Percentiles rank a stretch among this genome's conserved stretches.
Conservation (phyloP, 177 flowering plant species). For the Vitis hybrid region DNA sequence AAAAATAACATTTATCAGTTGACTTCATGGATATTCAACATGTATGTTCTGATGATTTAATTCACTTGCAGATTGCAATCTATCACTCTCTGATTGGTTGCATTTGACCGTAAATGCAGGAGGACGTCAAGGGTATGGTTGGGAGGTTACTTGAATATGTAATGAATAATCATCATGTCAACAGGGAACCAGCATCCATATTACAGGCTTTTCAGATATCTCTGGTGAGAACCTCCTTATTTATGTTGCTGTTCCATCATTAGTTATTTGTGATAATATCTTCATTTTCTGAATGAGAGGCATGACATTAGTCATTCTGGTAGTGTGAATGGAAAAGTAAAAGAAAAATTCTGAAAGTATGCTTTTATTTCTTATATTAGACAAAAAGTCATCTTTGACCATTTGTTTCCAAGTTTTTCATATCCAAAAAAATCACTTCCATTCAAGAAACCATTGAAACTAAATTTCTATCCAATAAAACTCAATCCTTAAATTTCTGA, state of each 20-base stretch:
- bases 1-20: too few species aligned
- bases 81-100: neutral
- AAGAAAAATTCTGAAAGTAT: too few species aligned
- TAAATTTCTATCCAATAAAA: too few species aligned
- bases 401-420: too few species aligned
- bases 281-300: too few species aligned
- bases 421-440: too few species aligned
- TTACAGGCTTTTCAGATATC: slow-evolving; percentile 85
- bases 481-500: too few species aligned
- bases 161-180: slow-evolving; percentile 60
- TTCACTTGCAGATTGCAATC: neutral
- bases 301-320: too few species aligned
- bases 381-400: too few species aligned
- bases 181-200: slow-evolving; percentile 46
- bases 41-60: slow-evolving; percentile 1
- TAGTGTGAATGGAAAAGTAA: too few species aligned
- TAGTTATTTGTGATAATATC: neutral
- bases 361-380: too few species aligned
- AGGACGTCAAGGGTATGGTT: slow-evolving; percentile 43
- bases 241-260: neutral
- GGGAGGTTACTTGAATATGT: slow-evolving; percentile 64
- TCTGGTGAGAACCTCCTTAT: slow-evolving; percentile 54
- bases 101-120: slow-evolving; percentile 48
- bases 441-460: too few species aligned
- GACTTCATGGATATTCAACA: neutral